These are phyloP conservation scores for Pichiaceae sp. DNA, from an alignment of 1,139 yeast species.

Conservation along the genomic window DNA sequence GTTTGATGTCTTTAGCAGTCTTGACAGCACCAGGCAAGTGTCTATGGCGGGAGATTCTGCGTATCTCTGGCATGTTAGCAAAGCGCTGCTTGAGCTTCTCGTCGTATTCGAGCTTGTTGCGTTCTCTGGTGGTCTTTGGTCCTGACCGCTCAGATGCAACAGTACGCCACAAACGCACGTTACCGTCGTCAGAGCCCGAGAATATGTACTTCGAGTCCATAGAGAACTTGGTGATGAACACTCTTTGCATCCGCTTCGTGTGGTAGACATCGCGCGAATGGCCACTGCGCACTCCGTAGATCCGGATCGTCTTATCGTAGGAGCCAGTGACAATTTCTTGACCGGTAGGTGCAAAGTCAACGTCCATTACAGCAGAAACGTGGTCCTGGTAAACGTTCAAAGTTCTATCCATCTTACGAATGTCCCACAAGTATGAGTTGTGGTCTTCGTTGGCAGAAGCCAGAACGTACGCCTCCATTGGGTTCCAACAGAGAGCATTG, in stretches of 20 bases:
- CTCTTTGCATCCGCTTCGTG: conserved; percentile 95
- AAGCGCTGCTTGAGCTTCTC: conserved; percentile 85
- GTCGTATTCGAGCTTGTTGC: conserved; percentile 82
- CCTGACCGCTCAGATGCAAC: conserved; percentile 77
- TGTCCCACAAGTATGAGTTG: conserved; percentile 90
- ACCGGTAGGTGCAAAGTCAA: conserved; percentile 95
- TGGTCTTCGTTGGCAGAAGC: conserved; percentile 94
- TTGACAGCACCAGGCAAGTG: conserved; percentile 83
- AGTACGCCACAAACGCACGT: conserved; percentile 87
- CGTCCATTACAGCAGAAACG: conserved; percentile 90
- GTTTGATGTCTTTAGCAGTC: conserved; percentile 82
- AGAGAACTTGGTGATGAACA: conserved; percentile 73
- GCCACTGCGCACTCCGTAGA: conserved; percentile 62
- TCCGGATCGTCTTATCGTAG: conserved; percentile 86
- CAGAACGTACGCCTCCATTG: conserved; percentile 93
- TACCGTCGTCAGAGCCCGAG: conserved; percentile 94
- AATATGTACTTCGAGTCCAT: conserved; percentile 84
- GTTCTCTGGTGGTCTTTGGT: conserved; percentile 72
- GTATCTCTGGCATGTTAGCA: conserved; percentile 94
- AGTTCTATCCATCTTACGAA: conserved; percentile 80
- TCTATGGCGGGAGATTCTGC: conserved; percentile 83
- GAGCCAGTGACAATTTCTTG: conserved; percentile 93
- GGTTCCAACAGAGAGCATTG: conserved; percentile 90
- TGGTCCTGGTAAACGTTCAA: conserved; percentile 88
- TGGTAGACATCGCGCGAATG: conserved; percentile 94